A percentile compares a stretch with the other conserved stretches of the same genome.
Evolutionary conservation across 1,139 yeast species (phyloP).

Genomic region (Diutina pseudorugosa): DNA sequence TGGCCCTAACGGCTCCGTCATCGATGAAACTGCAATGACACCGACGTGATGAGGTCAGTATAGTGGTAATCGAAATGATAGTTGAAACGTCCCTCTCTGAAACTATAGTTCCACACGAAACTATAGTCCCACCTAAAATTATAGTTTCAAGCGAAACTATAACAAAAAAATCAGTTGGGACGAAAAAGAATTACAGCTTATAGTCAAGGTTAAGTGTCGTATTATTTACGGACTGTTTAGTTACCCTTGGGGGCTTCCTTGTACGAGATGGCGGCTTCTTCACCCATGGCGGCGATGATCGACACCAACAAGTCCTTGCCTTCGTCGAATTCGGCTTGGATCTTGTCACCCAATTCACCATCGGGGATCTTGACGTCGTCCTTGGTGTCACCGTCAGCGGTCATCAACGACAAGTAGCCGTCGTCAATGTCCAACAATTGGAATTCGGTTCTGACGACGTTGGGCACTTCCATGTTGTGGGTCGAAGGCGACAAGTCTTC

Average conservation of each 20-base stretch:
- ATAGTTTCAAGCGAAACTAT: too few relatives aligned
- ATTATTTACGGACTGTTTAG: constrained; percentile 2
- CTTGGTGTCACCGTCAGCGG: constrained; percentile 95
- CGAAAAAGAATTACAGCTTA: too few relatives aligned
- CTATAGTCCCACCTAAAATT: too few relatives aligned
- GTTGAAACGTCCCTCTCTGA: too few relatives aligned
- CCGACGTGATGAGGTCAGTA: too few relatives aligned
- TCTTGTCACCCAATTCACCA: constrained; percentile 88
- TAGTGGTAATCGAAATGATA: too few relatives aligned
- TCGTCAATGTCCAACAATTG: constrained; percentile 97
- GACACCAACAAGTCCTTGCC: constrained; percentile 97
- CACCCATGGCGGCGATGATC: constrained; percentile 96
- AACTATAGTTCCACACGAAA: too few relatives aligned
- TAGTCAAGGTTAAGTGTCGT: not conserved
- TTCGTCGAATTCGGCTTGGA: constrained; percentile 88
- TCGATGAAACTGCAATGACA: too few relatives aligned
- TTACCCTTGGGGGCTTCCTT: constrained; percentile 84
- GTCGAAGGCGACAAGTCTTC: constrained; percentile 99
- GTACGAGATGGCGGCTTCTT: constrained; percentile 96
- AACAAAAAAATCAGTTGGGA: too few relatives aligned
- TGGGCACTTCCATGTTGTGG: constrained; percentile 99
- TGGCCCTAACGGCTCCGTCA: too few relatives aligned
- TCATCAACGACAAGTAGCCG: constrained; percentile 95
- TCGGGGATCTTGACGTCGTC: constrained; percentile 98
- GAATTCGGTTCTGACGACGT: constrained; percentile 88